Evolutionary conservation across 768 basidiomycete genomes (phyloP).

Genomic region (Paxillus involutus): DNA sequence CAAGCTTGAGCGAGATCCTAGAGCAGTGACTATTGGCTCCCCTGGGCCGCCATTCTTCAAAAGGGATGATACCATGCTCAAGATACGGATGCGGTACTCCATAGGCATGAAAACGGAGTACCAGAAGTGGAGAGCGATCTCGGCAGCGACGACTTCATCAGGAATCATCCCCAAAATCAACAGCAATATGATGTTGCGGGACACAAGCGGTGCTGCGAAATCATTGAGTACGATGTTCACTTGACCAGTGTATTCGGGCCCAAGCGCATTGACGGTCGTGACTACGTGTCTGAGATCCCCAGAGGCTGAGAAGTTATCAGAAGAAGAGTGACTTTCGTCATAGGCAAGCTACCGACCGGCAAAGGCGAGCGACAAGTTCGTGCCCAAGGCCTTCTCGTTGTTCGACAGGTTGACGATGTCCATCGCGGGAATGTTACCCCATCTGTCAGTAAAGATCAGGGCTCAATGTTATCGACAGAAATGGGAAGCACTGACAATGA

Average conservation of each 20-base stretch:
- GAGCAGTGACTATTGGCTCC: conserved; percentile 5
- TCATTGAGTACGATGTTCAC: conserved; percentile 45
- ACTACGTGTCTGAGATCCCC: conserved; percentile 49
- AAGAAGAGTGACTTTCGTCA: background rate
- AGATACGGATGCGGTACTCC: conserved; percentile 27
- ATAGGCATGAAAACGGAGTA: conserved; percentile 44
- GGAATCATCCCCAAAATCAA: conserved; percentile 38
- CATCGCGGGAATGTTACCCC: conserved; percentile 37
- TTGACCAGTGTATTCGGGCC: conserved; percentile 39
- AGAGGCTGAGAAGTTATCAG: conserved; percentile 35
- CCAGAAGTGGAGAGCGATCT: conserved; percentile 48
- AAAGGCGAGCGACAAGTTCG: conserved; percentile 25
- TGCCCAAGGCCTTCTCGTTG: conserved; percentile 16
- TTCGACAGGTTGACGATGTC: conserved; percentile 29
- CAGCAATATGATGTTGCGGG: conserved; percentile 44
- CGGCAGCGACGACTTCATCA: conserved; percentile 36
- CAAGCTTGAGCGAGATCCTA: conserved; percentile 16
- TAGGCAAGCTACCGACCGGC: conserved; percentile 15
- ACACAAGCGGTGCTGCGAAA: conserved; percentile 22
- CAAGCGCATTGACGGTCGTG: conserved; percentile 42
- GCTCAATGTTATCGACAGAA: background rate
- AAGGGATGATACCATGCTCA: conserved; percentile 18
- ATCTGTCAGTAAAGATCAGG: conserved; percentile 11
- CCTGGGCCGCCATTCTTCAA: conserved; percentile 4
- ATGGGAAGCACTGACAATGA: conserved; percentile 18